Evolutionary conservation across 1,284 basidiomycete species (phyloP), one percentile per base, ranked within the genome.

Genomic region (Ustilago xerochloae): DNA sequence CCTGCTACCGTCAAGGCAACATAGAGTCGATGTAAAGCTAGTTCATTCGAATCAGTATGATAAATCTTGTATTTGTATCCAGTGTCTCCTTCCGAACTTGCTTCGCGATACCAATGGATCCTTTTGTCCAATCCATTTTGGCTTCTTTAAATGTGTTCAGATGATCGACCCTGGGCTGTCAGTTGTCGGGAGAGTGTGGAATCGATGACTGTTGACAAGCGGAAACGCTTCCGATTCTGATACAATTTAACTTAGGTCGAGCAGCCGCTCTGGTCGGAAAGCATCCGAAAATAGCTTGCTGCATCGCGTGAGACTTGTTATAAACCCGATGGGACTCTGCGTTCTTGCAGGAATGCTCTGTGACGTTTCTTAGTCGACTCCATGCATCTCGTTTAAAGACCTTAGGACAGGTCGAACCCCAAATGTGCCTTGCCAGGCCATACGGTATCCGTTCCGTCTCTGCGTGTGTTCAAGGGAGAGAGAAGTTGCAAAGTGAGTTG

Each of bases 1-100:
- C 51, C 60, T 32, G 54, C 62, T 9, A 20, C 71, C 30, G 43
- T 70, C 52, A 75, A 75, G 63, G 72, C 67, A 24, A 66, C 63
- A 38, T 66, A 46, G 48, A 13, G 9, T 30, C 30, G 28, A 18
- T 15, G n/a, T n/a, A 16, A 16, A 4, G 15, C 15, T n/a, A 8
- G n/a, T 15, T 10, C 32, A 22, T 10, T 50, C n/a, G 7, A 29
- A 28, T 26, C 15, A 22, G n/a, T n/a, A n/a, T n/a, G n/a, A n/a
- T n/a, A n/a, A 15, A 18, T 45, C 5, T 33, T 53, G 64, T 61
- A 57, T 6, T 64, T 63, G 53, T 70, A 70, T 36, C 28, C 18
- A 30, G 18, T 2, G n/a, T 18, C 7, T 16, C 13, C 9, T 13
- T 30, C n/a, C 7, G 8, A 20, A n/a, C 15, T 20, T 16, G 4